These are phyloP conservation scores for Fusarium sp. DNA, from an alignment of 2,329 filamentous ascomycete species.

Conservation along the genomic window DNA sequence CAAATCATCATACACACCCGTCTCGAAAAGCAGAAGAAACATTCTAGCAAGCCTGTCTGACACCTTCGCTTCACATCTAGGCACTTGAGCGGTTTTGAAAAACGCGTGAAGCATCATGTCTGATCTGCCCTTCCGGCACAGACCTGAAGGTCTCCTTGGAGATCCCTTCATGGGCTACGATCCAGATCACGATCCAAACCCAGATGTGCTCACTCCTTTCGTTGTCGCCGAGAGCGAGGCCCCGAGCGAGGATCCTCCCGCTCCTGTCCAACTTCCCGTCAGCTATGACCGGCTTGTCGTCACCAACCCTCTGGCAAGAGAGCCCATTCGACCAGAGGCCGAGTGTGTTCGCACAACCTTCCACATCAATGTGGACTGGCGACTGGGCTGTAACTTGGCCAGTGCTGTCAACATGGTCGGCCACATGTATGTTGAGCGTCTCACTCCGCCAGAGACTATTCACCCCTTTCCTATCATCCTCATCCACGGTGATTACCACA, in stretches of 20 bases:
- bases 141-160: not conserved
- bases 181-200: not conserved
- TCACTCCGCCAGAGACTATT: constrained; percentile 35
- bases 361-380: constrained; percentile 43
- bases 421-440: constrained; percentile 52
- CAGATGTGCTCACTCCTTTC: not conserved
- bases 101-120: not conserved
- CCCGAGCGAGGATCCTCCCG: not conserved
- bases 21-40: not conserved
- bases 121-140: not conserved
- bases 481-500: constrained; percentile 53
- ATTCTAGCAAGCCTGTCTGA: not conserved
- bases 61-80: not conserved
- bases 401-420: constrained; percentile 38
- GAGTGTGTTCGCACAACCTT: constrained; percentile 38
- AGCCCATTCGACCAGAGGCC: constrained; percentile 12
- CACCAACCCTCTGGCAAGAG: not conserved
- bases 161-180: not conserved
- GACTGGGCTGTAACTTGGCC: constrained; percentile 13
- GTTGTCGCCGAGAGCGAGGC: no score
- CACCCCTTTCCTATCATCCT: constrained; percentile 47
- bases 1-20: not conserved
- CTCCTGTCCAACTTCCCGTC: no score
- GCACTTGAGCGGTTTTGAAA: not conserved
- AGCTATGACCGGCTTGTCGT: not conserved